Percentiles rank a stretch among this genome's conserved stretches.
Evolutionary conservation across 352 stramenopile genomes (phyloP).

Genomic region (Pythium rishiriense): DNA sequence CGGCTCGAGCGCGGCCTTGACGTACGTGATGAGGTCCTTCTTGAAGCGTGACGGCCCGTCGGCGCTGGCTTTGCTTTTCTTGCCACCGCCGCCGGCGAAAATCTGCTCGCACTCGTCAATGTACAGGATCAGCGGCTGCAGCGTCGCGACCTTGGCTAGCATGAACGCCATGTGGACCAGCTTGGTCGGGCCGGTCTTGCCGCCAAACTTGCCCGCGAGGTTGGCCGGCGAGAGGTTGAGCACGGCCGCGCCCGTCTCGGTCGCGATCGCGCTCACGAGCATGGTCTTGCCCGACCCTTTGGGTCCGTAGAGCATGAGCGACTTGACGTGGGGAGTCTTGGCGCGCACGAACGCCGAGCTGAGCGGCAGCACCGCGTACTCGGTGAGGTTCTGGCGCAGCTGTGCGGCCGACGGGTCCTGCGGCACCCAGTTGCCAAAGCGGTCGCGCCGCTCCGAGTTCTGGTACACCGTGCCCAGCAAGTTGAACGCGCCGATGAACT

Average conservation of each 20-base stretch:
- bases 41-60: constrained; percentile 89
- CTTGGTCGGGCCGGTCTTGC: constrained; percentile 90
- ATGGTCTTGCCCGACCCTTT: constrained; percentile 92
- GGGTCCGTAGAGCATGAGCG: constrained; percentile 94
- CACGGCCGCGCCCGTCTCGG: constrained; percentile 92
- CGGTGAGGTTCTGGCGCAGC: constrained; percentile 85
- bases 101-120: constrained; percentile 93
- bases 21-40: constrained; percentile 93
- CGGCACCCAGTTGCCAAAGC: constrained; percentile 86
- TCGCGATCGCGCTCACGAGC: constrained; percentile 90
- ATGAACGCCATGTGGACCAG: constrained; percentile 94
- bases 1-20: constrained; percentile 86
- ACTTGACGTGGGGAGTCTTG: constrained; percentile 78
- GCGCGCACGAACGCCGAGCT: constrained; percentile 72
- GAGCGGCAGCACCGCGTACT: constrained; percentile 91
- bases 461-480: constrained; percentile 83
- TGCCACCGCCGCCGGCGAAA: constrained; percentile 67
- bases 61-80: constrained; percentile 80
- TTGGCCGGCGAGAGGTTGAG: constrained; percentile 93
- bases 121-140: constrained; percentile 93
- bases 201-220: constrained; percentile 92
- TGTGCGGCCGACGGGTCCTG: constrained; percentile 91
- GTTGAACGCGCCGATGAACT: constrained; percentile 93
- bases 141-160: constrained; percentile 81
- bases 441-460: constrained; percentile 60